Evolutionary conservation across 2,329 filamentous ascomycete genomes (phyloP).

Genomic region (Cladophialophora bantiana): DNA sequence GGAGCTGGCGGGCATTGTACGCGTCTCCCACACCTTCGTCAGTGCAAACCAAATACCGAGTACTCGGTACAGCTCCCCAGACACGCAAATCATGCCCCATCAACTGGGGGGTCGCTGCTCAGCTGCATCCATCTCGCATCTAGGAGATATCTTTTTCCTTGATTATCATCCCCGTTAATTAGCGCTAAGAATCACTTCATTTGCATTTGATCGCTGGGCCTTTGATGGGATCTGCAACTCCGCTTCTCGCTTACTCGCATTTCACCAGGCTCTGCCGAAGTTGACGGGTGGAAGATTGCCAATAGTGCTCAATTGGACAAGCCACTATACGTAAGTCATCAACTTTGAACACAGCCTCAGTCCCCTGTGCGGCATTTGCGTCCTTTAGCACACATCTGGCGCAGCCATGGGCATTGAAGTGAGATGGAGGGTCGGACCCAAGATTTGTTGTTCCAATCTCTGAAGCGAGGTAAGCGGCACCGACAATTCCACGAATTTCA

Average conservation of each 20-base stretch:
- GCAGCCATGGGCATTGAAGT: neutral
- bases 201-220: neutral
- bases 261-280: neutral
- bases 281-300: neutral
- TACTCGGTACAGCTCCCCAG: neutral
- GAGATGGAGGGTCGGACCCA: neutral
- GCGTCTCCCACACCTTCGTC: neutral
- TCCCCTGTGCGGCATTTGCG: neutral
- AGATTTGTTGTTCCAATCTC: conserved; percentile 2
- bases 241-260: conserved; percentile 12
- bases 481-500: conserved; percentile 34
- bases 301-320: neutral
- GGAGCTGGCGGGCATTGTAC: neutral
- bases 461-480: neutral
- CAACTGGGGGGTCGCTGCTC: neutral
- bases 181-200: neutral
- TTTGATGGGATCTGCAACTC: conserved; percentile 13
- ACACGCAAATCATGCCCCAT: neutral
- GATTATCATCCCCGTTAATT: neutral
- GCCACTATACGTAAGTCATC: neutral
- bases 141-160: neutral
- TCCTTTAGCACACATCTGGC: neutral
- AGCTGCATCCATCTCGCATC: neutral
- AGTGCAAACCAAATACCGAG: neutral
- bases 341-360: too few species aligned